These are phyloP conservation scores for Xerocomus cyaneibrunnescens DNA, from an alignment of 1,284 basidiomycete species.

Conservation along the genomic window DNA sequence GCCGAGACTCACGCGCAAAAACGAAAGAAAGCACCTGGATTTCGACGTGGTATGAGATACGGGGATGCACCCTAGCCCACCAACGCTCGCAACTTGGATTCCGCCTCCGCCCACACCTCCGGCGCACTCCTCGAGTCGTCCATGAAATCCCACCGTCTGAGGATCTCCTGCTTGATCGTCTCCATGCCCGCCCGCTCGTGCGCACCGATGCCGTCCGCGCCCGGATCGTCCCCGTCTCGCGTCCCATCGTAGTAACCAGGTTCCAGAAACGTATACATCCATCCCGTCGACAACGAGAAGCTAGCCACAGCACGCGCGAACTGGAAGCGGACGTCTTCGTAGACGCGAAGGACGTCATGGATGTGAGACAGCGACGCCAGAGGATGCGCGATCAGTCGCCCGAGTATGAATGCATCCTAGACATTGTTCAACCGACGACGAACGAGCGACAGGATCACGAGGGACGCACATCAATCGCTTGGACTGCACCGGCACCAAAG, in stretches of 20 bases:
- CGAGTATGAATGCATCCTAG: conserved; percentile 39
- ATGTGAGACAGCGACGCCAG: conserved; percentile 19
- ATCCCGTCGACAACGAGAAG: conserved; percentile 11
- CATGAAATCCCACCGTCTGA: conserved; percentile 4
- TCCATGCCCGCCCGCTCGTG: conserved; percentile 19
- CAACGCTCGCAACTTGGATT: conserved; percentile 1
- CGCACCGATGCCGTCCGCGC: conserved; percentile 13
- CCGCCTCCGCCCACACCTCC: conserved; percentile 14
- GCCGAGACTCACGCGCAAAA: no score
- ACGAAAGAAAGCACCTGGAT: no score
- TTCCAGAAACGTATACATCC: conserved; percentile 13
- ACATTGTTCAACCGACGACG: background rate
- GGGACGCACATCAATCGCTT: conserved; percentile 33
- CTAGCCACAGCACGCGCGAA: conserved; percentile 13
- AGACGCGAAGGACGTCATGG: conserved; percentile 29
- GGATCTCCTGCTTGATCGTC: conserved; percentile 1
- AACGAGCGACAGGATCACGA: background rate
- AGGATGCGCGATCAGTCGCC: conserved; percentile 32
- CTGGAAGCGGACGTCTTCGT: conserved; percentile 33
- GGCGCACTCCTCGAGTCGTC: background rate
- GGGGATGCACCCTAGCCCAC: background rate
- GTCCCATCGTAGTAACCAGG: conserved; percentile 26
- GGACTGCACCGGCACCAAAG: conserved; percentile 31
- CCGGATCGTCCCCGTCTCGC: conserved; percentile 5
- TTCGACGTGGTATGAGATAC: no score